Evolutionary conservation across 2,329 filamentous ascomycete genomes (phyloP).

Genomic region (Sclerotinia nivalis): DNA sequence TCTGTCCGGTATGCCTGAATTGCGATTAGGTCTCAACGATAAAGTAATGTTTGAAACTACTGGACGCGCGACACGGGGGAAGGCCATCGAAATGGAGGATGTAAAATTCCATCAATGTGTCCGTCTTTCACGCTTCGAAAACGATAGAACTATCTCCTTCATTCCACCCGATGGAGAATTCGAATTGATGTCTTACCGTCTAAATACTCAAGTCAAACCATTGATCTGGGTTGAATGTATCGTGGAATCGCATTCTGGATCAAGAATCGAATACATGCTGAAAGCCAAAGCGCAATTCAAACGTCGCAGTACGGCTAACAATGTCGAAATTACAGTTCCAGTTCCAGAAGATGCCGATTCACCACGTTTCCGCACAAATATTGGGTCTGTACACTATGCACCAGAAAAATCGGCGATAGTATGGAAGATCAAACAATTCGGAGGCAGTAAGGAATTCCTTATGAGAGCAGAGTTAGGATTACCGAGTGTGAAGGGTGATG

Average conservation of each 20-base stretch:
- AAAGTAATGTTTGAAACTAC: slow-evolving; percentile 99
- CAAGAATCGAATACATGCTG: slow-evolving; percentile 97
- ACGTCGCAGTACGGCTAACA: slow-evolving; percentile 94
- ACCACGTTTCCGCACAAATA: slow-evolving; percentile 94
- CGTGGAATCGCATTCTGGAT: slow-evolving; percentile 93
- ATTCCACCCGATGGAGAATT: slow-evolving; percentile 98
- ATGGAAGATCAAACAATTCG: slow-evolving; percentile 99
- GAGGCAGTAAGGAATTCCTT: slow-evolving; percentile 95
- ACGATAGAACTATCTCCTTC: slow-evolving; percentile 97
- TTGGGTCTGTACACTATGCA: slow-evolving; percentile 95
- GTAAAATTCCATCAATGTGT: slow-evolving; percentile 99
- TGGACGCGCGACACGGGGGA: slow-evolving; percentile 87
- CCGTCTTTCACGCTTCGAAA: slow-evolving; percentile 91
- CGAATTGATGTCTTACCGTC: slow-evolving; percentile 97
- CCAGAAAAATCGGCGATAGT: slow-evolving; percentile 97
- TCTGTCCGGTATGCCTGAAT: slow-evolving; percentile 94
- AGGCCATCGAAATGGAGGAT: slow-evolving; percentile 99
- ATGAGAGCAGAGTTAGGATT: slow-evolving; percentile 97
- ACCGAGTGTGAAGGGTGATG: slow-evolving; percentile 90
- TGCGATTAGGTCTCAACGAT: slow-evolving; percentile 92
- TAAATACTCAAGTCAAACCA: slow-evolving; percentile 98
- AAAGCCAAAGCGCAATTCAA: slow-evolving; percentile 99
- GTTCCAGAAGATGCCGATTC: slow-evolving; percentile 97
- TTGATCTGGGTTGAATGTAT: slow-evolving; percentile 99
- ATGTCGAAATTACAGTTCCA: slow-evolving; percentile 95